A percentile compares a stretch with the other conserved stretches of the same genome.
Evolutionary conservation across 495 filamentous ascomycete species (phyloP).

Genomic region (Penicillium bialowiezense): DNA sequence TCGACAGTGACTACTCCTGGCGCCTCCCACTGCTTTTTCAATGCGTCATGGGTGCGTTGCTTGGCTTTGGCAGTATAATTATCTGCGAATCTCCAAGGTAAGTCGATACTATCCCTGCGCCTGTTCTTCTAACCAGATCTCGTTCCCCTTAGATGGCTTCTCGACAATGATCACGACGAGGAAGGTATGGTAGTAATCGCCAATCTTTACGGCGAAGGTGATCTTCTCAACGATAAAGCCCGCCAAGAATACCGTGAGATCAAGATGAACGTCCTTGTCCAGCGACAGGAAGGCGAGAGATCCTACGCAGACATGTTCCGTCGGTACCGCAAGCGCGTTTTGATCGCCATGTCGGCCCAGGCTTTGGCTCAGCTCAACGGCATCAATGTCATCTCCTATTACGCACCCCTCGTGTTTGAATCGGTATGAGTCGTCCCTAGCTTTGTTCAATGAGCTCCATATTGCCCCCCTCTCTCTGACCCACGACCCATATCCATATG

Average conservation of each 20-base stretch:
- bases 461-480: too few species aligned
- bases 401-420: slow-evolving; percentile 94
- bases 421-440: slow-evolving; percentile 33
- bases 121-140: not conserved
- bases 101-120: slow-evolving; percentile 7
- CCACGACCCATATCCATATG: too few species aligned
- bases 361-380: slow-evolving; percentile 94
- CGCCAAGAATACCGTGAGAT: slow-evolving; percentile 96
- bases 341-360: slow-evolving; percentile 99
- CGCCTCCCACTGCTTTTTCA: slow-evolving; percentile 88
- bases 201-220: slow-evolving; percentile 92
- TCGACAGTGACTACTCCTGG: slow-evolving; percentile 83
- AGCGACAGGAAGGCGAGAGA: slow-evolving; percentile 90
- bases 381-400: slow-evolving; percentile 99
- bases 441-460: too few species aligned
- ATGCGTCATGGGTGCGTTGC: slow-evolving; percentile 84
- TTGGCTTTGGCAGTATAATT: slow-evolving; percentile 80
- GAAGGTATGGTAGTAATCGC: slow-evolving; percentile 98
- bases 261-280: slow-evolving; percentile 93
- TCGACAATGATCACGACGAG: slow-evolving; percentile 97
- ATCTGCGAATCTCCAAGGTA: slow-evolving; percentile 97
- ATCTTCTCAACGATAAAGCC: slow-evolving; percentile 87
- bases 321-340: slow-evolving; percentile 85
- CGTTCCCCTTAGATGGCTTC: slow-evolving; percentile 71
- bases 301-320: slow-evolving; percentile 93